Percentiles rank a stretch among this genome's conserved stretches.
phyloP scores from a whole-genome alignment of 163 green algal species.

The Chloromonas sp. region DNA sequence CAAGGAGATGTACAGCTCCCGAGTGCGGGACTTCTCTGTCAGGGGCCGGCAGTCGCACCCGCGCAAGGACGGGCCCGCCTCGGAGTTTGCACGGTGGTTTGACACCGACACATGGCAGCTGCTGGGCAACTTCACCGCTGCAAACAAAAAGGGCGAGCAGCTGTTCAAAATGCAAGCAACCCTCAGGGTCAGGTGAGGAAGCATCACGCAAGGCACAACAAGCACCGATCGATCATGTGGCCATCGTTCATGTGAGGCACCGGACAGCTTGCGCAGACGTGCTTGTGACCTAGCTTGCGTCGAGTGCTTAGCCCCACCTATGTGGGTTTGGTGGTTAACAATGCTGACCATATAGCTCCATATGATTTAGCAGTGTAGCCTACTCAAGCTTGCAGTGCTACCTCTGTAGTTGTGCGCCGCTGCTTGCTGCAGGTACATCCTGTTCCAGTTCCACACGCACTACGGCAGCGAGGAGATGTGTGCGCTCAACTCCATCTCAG shows the following conservation, averaged over 20 bases:
- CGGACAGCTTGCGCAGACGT: too few relatives aligned
- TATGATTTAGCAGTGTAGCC: too few relatives aligned
- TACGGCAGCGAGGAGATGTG: conserved; percentile 76
- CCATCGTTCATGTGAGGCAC: too few relatives aligned
- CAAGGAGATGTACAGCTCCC: conserved; percentile 76
- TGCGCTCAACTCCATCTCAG: conserved; percentile 70
- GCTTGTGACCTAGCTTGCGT: too few relatives aligned
- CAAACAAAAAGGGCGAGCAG: conserved; percentile 60
- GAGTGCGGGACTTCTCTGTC: conserved; percentile 65
- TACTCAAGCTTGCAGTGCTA: too few relatives aligned
- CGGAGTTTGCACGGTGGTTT: conserved; percentile 35
- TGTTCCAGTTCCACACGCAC: conserved; percentile 55
- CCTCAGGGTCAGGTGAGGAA: conserved; percentile 1
- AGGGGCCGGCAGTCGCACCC: conserved; percentile 65
- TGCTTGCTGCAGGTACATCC: conserved; percentile 6
- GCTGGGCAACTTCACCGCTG: conserved; percentile 66
- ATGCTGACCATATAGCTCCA: too few relatives aligned
- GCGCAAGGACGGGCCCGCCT: conserved; percentile 41
- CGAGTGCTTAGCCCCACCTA: too few relatives aligned
- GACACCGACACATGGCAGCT: conserved; percentile 57
- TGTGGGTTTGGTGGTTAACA: too few relatives aligned
- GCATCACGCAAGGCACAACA: background rate
- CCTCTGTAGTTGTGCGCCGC: too few relatives aligned
- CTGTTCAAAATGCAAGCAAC: conserved; percentile 45
- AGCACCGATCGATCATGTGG: too few relatives aligned